Evolutionary conservation across 805 yeast genomes (phyloP).

Genomic region (Candida xiaguanensis): DNA sequence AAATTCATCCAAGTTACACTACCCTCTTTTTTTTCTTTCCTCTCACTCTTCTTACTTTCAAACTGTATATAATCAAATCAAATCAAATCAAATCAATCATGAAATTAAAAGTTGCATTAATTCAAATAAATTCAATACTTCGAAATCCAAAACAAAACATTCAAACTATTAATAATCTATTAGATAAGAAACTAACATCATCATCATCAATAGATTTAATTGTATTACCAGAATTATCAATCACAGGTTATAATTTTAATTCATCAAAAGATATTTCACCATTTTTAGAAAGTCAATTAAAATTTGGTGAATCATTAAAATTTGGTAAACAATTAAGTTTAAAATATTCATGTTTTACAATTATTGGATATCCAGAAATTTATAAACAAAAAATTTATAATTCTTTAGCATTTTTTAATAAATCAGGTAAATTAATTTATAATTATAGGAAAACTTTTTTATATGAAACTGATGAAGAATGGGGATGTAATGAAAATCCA

Average conservation of each 20-base stretch:
- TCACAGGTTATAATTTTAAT: slow-evolving; percentile 78
- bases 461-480: slow-evolving; percentile 72
- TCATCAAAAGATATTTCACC: slow-evolving; percentile 49
- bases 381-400: slow-evolving; percentile 47
- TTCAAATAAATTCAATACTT: slow-evolving; percentile 65
- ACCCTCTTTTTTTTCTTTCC: no score
- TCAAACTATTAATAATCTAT: slow-evolving; percentile 45
- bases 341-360: slow-evolving; percentile 55
- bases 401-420: slow-evolving; percentile 63
- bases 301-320: slow-evolving; percentile 43
- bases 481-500: slow-evolving; percentile 77
- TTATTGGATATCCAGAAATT: slow-evolving; percentile 81
- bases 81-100: no score
- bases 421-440: slow-evolving; percentile 53
- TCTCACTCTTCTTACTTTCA: no score
- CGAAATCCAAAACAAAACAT: slow-evolving; percentile 58
- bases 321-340: slow-evolving; percentile 57
- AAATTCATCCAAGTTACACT: no score
- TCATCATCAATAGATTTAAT: slow-evolving; percentile 55
- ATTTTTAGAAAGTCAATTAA: slow-evolving; percentile 42
- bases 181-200: no score
- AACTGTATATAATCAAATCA: no score
- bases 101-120: slow-evolving; percentile 55
- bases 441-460: slow-evolving; percentile 76
- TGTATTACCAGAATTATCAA: slow-evolving; percentile 77